Evolutionary conservation across 805 yeast genomes (phyloP), one percentile per base, ranked within the genome.

Genomic region (Jamesozyma lodderae): DNA sequence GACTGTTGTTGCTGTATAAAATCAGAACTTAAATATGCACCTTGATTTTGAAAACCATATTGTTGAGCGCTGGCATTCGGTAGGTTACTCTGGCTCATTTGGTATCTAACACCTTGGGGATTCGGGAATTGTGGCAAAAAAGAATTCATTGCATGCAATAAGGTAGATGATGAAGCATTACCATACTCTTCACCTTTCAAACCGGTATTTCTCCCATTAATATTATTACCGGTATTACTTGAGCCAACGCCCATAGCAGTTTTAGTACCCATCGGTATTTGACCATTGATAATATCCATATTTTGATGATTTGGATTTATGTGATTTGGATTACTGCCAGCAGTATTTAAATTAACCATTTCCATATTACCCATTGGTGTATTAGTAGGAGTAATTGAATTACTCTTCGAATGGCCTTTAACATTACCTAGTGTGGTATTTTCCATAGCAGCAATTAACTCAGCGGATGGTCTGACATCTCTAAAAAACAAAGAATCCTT

Each of bases 401-500:
- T 37, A 21, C 22, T 39, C 20, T 40, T 42, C 11, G 37, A 7
- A 30, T 38, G 40, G 20, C 41, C 36, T 24, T 46, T 47, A 52
- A 73, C 70, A 0, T 77, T 78, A 2, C 87, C 86, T 16, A 79
- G 60, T 1, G 78, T 67, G 11, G 74, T 66, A 38, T 74, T 75
- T 46, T 73, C 73, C 32, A 79, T 67, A 0, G 83, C 79, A 41
- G 61, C 63, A 68, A 78, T 67, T 30, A 81, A 59, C 9, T 66
- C 68, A 14, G 59, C 54, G 3, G 74, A 64, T 6, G 80, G 68
- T 14, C 58, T 57, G 0, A 75, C 45, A 41, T 74, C 69, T 41
- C 70, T 69, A 38, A 84, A 67, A 15, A 54, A 48, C 6, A 72
- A 68, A 6, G 71, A 60, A 29, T 72, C 72, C 4, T 75, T 63